Conservation (phyloP, 116 monocot genomes). For the Phalaenopsis hybrid region DNA sequence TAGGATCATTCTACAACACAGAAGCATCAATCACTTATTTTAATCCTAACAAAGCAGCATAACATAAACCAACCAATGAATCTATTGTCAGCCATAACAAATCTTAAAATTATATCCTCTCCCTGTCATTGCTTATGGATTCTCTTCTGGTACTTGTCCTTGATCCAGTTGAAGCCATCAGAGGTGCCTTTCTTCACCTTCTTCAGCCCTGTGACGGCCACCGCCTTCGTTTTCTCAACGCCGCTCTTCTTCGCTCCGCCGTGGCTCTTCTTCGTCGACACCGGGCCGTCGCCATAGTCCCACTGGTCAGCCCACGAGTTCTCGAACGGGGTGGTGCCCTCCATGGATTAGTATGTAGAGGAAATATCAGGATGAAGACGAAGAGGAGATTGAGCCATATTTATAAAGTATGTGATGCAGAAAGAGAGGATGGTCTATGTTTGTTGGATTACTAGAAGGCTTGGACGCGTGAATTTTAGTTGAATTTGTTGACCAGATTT, state of each 20-base stretch:
- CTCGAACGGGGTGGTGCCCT: conserved; percentile 31
- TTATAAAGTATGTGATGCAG: too few species aligned
- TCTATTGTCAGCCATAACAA: too few species aligned
- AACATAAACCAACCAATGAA: too few species aligned
- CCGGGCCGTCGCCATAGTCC: conserved; percentile 42
- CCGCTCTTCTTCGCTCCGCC: conserved; percentile 15
- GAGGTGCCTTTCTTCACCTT: conserved; percentile 62
- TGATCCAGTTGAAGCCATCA: conserved; percentile 57
- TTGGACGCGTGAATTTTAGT: too few species aligned
- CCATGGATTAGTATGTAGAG: conserved; percentile 16
- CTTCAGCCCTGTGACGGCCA: conserved; percentile 47
- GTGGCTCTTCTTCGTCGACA: neutral
- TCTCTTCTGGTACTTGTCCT: conserved; percentile 60
- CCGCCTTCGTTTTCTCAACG: conserved; percentile 62
- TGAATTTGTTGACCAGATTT: too few species aligned
- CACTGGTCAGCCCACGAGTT: conserved; percentile 84
- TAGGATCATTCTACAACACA: too few species aligned
- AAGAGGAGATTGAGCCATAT: too few species aligned
- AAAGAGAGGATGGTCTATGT: too few species aligned
- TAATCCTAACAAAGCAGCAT: too few species aligned
- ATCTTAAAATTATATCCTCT: neutral
- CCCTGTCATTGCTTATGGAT: conserved; percentile 29
- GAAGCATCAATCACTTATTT: too few species aligned
- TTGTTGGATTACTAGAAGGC: too few species aligned
- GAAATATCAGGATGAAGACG: too few species aligned